phyloP scores from a whole-genome alignment of 805 yeast genomes.

The Jamesozyma piceae region DNA sequence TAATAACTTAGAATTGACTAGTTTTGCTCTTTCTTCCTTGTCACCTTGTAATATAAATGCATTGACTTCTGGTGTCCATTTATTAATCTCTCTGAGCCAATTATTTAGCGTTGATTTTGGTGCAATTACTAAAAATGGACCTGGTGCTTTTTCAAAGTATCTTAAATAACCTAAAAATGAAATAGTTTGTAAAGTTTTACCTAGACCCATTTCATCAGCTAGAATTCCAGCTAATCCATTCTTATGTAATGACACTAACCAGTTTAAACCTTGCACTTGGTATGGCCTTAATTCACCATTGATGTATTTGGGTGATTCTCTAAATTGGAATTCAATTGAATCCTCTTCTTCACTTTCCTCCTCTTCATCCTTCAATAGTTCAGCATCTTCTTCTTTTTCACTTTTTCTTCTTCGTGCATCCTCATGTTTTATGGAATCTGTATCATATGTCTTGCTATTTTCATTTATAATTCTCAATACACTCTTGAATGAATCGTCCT shows the following conservation, averaged over 20 bases:
- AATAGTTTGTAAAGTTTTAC: too few species aligned
- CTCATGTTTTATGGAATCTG: conserved; percentile 4
- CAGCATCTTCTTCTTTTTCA: conserved; percentile 72
- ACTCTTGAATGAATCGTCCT: conserved; percentile 46
- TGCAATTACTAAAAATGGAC: conserved; percentile 68
- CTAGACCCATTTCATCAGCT: conserved; percentile 84
- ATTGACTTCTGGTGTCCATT: conserved; percentile 73
- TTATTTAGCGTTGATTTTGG: conserved; percentile 77
- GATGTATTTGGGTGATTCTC: conserved; percentile 74
- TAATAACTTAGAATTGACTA: conserved; percentile 43
- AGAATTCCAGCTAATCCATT: conserved; percentile 65
- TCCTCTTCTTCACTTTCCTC: conserved; percentile 19
- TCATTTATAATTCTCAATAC: conserved; percentile 37
- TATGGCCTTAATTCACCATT: conserved; percentile 60
- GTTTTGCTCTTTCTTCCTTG: conserved; percentile 51
- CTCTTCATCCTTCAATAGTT: conserved; percentile 49
- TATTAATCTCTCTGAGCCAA: conserved; percentile 68
- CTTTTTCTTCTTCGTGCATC: conserved; percentile 50
- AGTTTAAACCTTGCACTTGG: conserved; percentile 72
- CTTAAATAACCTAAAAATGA: conserved; percentile 66
- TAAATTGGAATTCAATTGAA: conserved; percentile 38
- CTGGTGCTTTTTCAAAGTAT: conserved; percentile 47
- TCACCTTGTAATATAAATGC: conserved; percentile 67
- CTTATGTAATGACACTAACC: conserved; percentile 62
- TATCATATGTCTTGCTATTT: conserved; percentile 10